phyloP scores from a whole-genome alignment of 1,284 basidiomycete genomes.

The Sphagnurus paluster region DNA sequence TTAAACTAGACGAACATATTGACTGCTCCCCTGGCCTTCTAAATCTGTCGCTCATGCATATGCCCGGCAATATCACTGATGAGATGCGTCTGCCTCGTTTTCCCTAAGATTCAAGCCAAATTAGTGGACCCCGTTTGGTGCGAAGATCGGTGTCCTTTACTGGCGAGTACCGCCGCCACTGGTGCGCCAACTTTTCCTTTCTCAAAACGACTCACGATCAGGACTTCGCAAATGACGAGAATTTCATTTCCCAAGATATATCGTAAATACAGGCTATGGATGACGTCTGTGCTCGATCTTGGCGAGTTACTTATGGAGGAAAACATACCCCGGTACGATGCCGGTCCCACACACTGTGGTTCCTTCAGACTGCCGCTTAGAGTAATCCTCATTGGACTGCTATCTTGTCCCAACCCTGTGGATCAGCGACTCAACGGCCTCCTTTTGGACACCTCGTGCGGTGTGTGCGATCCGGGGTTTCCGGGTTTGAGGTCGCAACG shows the following conservation, averaged over 20 bases:
- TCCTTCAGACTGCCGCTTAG: conserved; percentile 17
- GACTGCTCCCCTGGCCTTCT: too few relatives aligned
- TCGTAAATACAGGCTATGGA: too few relatives aligned
- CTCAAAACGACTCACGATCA: conserved; percentile 4
- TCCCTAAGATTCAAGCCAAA: too few relatives aligned
- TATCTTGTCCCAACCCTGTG: conserved; percentile 6
- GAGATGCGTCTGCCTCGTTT: too few relatives aligned
- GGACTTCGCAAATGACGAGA: conserved; percentile 3
- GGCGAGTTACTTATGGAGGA: background rate
- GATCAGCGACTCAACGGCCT: background rate
- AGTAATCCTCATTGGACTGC: conserved; percentile 14
- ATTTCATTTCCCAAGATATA: conserved; percentile 12
- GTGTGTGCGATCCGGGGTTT: conserved; percentile 17
- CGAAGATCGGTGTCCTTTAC: too few relatives aligned
- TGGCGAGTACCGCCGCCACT: too few relatives aligned
- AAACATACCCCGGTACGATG: background rate
- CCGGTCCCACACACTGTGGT: too few relatives aligned
- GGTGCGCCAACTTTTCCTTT: background rate
- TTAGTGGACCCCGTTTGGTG: too few relatives aligned
- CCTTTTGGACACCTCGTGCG: conserved; percentile 12
- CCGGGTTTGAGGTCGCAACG: conserved; percentile 11
- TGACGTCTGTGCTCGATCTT: conserved; percentile 10
- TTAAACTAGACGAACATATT: too few relatives aligned
- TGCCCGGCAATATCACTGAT: too few relatives aligned
- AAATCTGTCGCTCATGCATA: too few relatives aligned